These are phyloP conservation scores for Lasiosphaeriaceae sp. DNA, from an alignment of 495 filamentous ascomycete genomes.

Conservation along the genomic window DNA sequence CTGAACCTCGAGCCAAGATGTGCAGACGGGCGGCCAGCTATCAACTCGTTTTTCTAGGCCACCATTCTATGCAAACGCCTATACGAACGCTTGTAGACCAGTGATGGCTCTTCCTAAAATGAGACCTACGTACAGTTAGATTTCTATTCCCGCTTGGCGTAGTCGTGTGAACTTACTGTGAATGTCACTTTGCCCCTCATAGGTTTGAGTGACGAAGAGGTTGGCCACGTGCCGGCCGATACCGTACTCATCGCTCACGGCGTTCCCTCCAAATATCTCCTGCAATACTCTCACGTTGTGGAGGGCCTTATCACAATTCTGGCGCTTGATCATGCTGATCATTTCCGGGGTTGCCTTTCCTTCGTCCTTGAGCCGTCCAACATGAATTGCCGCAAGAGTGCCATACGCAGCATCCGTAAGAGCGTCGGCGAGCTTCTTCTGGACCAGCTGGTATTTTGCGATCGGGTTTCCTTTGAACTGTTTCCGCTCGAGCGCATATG, in stretches of 20 bases:
- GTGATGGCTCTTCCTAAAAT: constrained; percentile 62
- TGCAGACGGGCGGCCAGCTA: no score
- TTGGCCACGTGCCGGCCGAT: constrained; percentile 96
- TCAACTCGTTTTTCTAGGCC: no score
- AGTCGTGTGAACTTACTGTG: constrained; percentile 64
- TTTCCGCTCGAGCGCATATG: constrained; percentile 84
- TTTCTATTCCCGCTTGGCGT: neutral
- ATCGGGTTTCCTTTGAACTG: constrained; percentile 96
- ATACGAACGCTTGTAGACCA: constrained; percentile 57
- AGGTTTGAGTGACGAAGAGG: constrained; percentile 95
- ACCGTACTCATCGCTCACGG: constrained; percentile 91
- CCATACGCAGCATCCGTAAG: constrained; percentile 88
- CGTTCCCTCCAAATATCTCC: constrained; percentile 96
- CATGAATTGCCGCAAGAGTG: constrained; percentile 78
- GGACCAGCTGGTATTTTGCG: constrained; percentile 96
- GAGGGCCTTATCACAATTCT: constrained; percentile 93
- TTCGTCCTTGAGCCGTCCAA: constrained; percentile 88
- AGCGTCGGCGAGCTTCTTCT: constrained; percentile 95
- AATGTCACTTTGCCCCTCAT: constrained; percentile 96
- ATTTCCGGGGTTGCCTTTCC: constrained; percentile 88
- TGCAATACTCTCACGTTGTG: constrained; percentile 76
- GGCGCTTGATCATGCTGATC: constrained; percentile 97
- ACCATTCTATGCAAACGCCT: constrained; percentile 2
- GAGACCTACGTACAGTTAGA: constrained; percentile 40
- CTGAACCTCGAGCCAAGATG: no score